Base-by-base conservation (phyloP, 2,329 filamentous ascomycete genomes). In the Trichophyton simii region DNA sequence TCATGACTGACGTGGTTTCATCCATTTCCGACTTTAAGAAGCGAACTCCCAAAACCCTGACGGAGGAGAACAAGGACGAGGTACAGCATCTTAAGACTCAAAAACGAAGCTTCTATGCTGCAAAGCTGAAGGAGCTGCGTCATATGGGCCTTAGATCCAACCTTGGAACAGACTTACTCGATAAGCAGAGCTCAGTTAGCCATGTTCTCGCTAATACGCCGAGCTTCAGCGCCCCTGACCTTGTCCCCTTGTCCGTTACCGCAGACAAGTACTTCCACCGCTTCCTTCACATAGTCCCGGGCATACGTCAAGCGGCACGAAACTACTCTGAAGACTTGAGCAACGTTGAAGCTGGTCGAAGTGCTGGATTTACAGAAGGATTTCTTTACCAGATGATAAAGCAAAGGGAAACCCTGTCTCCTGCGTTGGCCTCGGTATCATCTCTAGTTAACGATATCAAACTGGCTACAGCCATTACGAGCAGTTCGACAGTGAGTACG, bases 121-220 rank as follows among this genome's bases (percentile, higher is more conserved):
- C 97, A 67, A 91, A 88, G 0, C 77, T 99, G 65, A 91, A 89
- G 69, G 83, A 86, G 22, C 77, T 96, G 31, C 85, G 90, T 41
- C 83, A 87, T 62, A 97, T 99, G 92, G 94, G 94, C 3, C 83
- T 99, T 67, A 87, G 87, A 67, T 85, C 86, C 59, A 96, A 96
- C 70, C 79, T 95, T 15, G 85, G 87, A 65, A 85, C 84, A 13
- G 84, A 88, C 69, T 79, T 87, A 50, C 78, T 97, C 18, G 81
- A 82, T 44, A 83, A 84, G 60, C 94, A 99, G 72, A 79, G 82
- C 31, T 87, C 88, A 0, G 77, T 89, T 6, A 81, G 88, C 4
- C 75, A 81, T 3, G 80, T 96, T 1, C 79, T 99, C 31, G 82
- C 89, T 1, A 79, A 77, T 4, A 80, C 79, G 2, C 68, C 73